Conservation (phyloP, 140 eudicot genomes). For the Flaveria floridana region DNA sequence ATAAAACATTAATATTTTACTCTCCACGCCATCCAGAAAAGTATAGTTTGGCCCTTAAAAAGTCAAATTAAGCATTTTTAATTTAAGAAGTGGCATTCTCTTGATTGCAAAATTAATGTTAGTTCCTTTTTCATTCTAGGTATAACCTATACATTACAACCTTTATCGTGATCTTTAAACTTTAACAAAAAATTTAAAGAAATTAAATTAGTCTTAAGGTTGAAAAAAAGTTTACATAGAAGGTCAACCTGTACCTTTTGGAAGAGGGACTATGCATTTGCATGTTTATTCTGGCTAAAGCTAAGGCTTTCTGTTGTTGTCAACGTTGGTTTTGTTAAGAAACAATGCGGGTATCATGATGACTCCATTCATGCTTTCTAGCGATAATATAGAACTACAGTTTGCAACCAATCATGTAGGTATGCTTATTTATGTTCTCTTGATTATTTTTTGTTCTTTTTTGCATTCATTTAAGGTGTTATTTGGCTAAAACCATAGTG, state of each 20-base stretch:
- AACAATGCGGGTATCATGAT: conserved; percentile 92
- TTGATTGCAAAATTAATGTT: not conserved
- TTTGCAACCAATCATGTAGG: conserved; percentile 91
- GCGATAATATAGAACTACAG: conserved; percentile 74
- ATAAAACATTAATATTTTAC: not conserved
- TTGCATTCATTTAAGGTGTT: not conserved
- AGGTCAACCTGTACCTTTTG: not conserved
- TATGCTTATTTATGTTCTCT: conserved; percentile 25
- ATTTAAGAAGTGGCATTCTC: not conserved
- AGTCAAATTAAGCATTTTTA: not conserved
- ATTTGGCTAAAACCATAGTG: not conserved
- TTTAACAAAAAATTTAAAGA: not conserved
- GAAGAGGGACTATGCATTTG: not conserved
- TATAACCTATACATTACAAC: not conserved
- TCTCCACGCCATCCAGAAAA: not conserved
- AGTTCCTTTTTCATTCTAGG: not conserved
- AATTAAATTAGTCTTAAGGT: not conserved
- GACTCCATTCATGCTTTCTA: conserved; percentile 67
- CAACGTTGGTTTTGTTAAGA: conserved; percentile 40
- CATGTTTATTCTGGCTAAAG: conserved; percentile 9
- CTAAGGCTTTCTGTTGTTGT: conserved; percentile 9
- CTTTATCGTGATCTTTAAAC: not conserved
- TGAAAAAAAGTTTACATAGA: no score
- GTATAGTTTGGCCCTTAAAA: not conserved
- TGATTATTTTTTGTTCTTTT: not conserved